Evolutionary conservation across 306 rosid genomes (phyloP).

Genomic region (Medicago ruthenica): DNA sequence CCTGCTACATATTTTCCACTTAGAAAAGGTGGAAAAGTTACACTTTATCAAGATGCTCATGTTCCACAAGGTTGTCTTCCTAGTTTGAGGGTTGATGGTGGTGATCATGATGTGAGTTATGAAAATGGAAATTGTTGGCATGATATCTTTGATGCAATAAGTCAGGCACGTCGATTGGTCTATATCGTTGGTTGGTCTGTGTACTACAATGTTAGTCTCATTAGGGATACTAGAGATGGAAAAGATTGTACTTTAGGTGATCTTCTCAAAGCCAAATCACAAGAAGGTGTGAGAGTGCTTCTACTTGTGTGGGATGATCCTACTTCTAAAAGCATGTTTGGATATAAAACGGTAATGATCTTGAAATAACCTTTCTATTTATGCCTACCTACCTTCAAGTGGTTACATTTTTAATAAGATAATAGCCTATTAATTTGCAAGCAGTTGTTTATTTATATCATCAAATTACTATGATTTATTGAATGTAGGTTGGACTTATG

Average conservation of each 20-base stretch:
- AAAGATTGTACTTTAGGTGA: slow-evolving; percentile 62
- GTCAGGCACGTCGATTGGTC: slow-evolving; percentile 68
- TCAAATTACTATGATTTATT: slow-evolving; percentile 15
- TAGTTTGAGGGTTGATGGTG: slow-evolving; percentile 51
- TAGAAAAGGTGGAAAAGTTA: slow-evolving; percentile 75
- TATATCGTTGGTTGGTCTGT: slow-evolving; percentile 97
- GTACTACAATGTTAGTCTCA: slow-evolving; percentile 68
- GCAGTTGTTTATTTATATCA: slow-evolving; percentile 19
- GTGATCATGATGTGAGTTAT: slow-evolving; percentile 35
- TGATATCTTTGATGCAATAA: slow-evolving; percentile 74
- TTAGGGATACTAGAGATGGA: slow-evolving; percentile 55
- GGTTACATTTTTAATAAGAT: slow-evolving; percentile 36
- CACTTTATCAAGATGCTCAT: slow-evolving; percentile 93
- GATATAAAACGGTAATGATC: slow-evolving; percentile 62
- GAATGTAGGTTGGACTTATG: slow-evolving; percentile 74
- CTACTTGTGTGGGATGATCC: slow-evolving; percentile 98
- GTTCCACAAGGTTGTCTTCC: slow-evolving; percentile 65
- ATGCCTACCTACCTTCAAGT: neutral
- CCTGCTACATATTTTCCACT: slow-evolving; percentile 78
- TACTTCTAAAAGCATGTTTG: slow-evolving; percentile 72
- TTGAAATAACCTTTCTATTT: slow-evolving; percentile 25
- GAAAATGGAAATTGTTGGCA: slow-evolving; percentile 73
- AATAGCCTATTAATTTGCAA: neutral
- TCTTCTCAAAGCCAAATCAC: slow-evolving; percentile 80
- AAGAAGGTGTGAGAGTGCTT: slow-evolving; percentile 88